phyloP scores from a whole-genome alignment of 805 yeast species.

The Osmozyma mogii region DNA sequence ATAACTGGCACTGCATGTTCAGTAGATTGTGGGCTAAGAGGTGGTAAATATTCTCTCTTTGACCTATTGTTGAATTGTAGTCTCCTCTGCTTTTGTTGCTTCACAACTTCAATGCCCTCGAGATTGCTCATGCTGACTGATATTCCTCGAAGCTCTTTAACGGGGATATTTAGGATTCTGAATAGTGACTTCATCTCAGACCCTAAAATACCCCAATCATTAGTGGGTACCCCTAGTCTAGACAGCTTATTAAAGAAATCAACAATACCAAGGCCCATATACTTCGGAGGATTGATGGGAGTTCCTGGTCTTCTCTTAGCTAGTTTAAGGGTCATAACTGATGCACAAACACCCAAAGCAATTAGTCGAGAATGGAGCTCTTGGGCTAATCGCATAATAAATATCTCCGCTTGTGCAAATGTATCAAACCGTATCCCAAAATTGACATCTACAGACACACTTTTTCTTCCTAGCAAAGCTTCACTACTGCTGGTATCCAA shows the following conservation, averaged over 20 bases:
- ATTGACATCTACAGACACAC: slow-evolving; percentile 81
- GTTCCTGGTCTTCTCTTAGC: slow-evolving; percentile 59
- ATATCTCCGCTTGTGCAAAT: slow-evolving; percentile 53
- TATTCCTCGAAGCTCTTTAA: slow-evolving; percentile 68
- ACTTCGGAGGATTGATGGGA: slow-evolving; percentile 69
- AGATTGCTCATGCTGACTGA: slow-evolving; percentile 63
- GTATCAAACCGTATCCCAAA: slow-evolving; percentile 79
- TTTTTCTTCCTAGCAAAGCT: slow-evolving; percentile 48
- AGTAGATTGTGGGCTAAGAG: slow-evolving; percentile 4
- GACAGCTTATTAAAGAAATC: slow-evolving; percentile 54
- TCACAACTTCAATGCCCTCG: slow-evolving; percentile 24
- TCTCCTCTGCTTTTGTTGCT: slow-evolving; percentile 9
- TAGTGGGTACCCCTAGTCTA: slow-evolving; percentile 52
- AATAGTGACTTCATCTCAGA: slow-evolving; percentile 52
- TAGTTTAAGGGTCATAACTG: slow-evolving; percentile 55
- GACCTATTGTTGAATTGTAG: slow-evolving; percentile 4
- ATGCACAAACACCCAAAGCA: slow-evolving; percentile 41
- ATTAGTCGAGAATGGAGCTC: slow-evolving; percentile 53
- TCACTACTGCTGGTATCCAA: slow-evolving; percentile 41
- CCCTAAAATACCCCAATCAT: slow-evolving; percentile 52
- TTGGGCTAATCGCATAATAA: slow-evolving; percentile 46
- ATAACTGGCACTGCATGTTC: slow-evolving; percentile 8
- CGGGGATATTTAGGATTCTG: slow-evolving; percentile 50
- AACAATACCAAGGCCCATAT: slow-evolving; percentile 78
- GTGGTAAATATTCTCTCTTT: not conserved